Conservation (phyloP, 176 grass and related monocot species). For the Thalia dealbata region DNA sequence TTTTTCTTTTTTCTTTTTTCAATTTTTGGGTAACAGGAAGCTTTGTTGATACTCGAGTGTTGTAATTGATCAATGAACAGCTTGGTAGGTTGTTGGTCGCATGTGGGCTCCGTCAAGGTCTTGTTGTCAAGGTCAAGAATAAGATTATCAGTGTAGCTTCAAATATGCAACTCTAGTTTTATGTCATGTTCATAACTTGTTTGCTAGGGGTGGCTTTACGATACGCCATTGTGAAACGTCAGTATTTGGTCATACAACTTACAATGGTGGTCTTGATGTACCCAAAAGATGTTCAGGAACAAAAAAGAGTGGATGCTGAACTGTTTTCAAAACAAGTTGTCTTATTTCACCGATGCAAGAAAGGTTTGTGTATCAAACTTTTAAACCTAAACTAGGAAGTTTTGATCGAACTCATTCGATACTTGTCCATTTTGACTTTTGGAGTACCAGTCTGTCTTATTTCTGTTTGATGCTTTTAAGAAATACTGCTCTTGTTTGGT, state of each 20-base stretch:
- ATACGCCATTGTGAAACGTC: background rate
- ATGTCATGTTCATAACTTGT: background rate
- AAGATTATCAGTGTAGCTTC: constrained; percentile 10
- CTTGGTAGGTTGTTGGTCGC: background rate
- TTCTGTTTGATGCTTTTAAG: too few relatives aligned
- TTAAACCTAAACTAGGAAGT: background rate
- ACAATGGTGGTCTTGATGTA: background rate
- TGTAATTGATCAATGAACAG: constrained; percentile 1
- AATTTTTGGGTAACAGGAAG: constrained; percentile 56
- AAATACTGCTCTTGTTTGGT: too few relatives aligned
- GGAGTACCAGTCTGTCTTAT: background rate
- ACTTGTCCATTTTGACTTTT: background rate
- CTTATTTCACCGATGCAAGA: background rate
- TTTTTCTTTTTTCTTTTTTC: constrained; percentile 5
- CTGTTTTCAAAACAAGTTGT: background rate
- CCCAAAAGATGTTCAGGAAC: background rate
- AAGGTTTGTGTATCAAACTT: background rate
- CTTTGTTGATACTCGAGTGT: constrained; percentile 39
- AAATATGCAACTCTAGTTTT: background rate
- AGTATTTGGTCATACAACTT: background rate
- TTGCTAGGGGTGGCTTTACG: background rate
- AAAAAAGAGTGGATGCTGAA: background rate
- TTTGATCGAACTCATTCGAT: background rate
- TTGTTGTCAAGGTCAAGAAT: background rate
- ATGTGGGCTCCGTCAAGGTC: background rate